A percentile compares a stretch with the other conserved stretches of the same genome.
Conservation (phyloP, 116 monocot genomes). For the Zostera marina region DNA sequence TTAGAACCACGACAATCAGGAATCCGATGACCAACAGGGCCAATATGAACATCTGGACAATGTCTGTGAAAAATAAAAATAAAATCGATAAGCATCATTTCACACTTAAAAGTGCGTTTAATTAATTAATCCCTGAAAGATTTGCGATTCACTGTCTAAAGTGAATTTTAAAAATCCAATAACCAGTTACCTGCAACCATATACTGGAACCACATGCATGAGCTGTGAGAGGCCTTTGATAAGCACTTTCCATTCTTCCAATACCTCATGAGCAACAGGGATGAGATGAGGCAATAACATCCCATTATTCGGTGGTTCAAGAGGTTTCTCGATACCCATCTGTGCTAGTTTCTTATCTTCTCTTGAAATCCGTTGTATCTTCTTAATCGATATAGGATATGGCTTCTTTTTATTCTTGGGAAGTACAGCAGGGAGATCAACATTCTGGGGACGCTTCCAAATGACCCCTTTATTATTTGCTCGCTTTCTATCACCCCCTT, state of each 20-base stretch:
- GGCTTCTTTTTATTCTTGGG: constrained; percentile 86
- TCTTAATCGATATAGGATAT: constrained; percentile 53
- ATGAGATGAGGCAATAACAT: constrained; percentile 72
- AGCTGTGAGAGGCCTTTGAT: constrained; percentile 79
- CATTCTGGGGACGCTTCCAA: constrained; percentile 41
- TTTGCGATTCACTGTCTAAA: neutral
- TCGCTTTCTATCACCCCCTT: neutral
- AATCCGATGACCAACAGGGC: constrained; percentile 54
- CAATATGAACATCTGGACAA: constrained; percentile 73
- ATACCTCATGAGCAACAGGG: constrained; percentile 61
- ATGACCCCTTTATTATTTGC: neutral
- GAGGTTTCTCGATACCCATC: constrained; percentile 79
- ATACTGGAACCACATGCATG: constrained; percentile 54
- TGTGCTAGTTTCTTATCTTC: constrained; percentile 52
- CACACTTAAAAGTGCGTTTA: no score
- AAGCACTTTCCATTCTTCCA: constrained; percentile 75
- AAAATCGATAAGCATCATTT: no score
- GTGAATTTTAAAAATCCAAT: neutral
- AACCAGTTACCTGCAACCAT: constrained; percentile 75
- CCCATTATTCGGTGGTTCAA: constrained; percentile 85
- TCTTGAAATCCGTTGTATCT: constrained; percentile 42
- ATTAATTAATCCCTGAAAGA: no score
- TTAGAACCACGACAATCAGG: constrained; percentile 58
- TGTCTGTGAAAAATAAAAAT: constrained; percentile 20
- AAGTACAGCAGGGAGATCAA: constrained; percentile 57